Conservation (phyloP, 306 rosid genomes). For the Quillaja saponaria region DNA sequence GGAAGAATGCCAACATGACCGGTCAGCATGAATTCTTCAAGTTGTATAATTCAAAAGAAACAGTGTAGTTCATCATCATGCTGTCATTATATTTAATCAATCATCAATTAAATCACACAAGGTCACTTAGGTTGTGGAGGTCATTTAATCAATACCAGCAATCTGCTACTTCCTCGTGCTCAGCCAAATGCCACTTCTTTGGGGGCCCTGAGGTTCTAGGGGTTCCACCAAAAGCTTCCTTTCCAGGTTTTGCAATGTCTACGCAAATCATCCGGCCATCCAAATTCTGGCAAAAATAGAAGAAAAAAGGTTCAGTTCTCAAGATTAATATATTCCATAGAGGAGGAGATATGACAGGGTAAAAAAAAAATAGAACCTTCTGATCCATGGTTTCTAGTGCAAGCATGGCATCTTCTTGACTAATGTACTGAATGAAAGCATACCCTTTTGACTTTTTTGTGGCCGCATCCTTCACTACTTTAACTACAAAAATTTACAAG, state of each 20-base stretch:
- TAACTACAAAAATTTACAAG: slow-evolving; percentile 48
- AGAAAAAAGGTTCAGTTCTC: neutral
- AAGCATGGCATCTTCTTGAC: slow-evolving; percentile 76
- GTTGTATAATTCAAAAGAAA: too few relatives aligned
- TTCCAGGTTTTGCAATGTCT: slow-evolving; percentile 65
- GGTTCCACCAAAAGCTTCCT: slow-evolving; percentile 43
- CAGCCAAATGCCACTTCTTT: slow-evolving; percentile 48
- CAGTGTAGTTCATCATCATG: too few relatives aligned
- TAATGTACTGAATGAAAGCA: slow-evolving; percentile 84
- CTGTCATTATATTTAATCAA: too few relatives aligned
- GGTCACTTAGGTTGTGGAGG: too few relatives aligned
- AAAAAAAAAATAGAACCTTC: slow-evolving; percentile 65
- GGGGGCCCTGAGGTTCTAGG: slow-evolving; percentile 75
- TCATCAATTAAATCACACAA: too few relatives aligned
- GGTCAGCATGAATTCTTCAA: too few relatives aligned
- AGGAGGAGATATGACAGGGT: neutral
- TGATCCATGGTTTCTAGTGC: slow-evolving; percentile 88
- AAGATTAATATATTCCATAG: slow-evolving; percentile 2
- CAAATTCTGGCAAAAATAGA: slow-evolving; percentile 42
- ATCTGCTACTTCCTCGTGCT: slow-evolving; percentile 65
- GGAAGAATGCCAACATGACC: too few relatives aligned
- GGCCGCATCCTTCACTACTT: slow-evolving; percentile 53
- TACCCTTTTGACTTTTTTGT: slow-evolving; percentile 65
- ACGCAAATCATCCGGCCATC: slow-evolving; percentile 66
- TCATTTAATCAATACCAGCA: slow-evolving; percentile 82